Percentiles rank a stretch among this genome's conserved stretches.
Evolutionary conservation across 2,329 filamentous ascomycete species (phyloP).

Genomic region (Aspergillus ochraceus): DNA sequence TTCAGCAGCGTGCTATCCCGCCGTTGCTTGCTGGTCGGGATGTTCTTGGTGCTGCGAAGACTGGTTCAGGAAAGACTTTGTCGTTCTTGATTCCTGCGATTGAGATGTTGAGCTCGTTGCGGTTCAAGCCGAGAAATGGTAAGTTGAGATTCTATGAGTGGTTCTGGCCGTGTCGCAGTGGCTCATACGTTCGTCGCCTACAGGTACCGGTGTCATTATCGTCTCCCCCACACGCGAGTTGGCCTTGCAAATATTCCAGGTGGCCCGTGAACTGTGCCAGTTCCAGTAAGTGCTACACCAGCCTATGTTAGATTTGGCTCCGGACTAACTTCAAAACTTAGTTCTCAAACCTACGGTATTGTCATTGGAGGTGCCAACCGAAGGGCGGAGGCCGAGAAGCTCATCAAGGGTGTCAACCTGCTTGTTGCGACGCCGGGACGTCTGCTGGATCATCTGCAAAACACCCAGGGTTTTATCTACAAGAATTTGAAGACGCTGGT

Average conservation of each 20-base stretch:
- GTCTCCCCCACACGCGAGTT: conserved; percentile 92
- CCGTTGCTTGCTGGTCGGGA: conserved; percentile 86
- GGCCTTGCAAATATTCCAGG: conserved; percentile 93
- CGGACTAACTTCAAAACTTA: neutral
- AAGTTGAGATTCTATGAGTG: conserved; percentile 16
- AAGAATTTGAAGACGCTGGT: conserved; percentile 91
- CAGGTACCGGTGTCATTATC: conserved; percentile 80
- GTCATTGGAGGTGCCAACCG: conserved; percentile 94
- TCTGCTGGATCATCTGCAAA: conserved; percentile 89
- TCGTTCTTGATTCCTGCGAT: conserved; percentile 92
- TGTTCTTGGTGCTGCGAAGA: conserved; percentile 93
- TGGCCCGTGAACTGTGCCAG: conserved; percentile 86
- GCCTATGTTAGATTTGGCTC: too few relatives aligned
- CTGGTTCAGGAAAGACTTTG: conserved; percentile 91
- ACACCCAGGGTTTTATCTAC: conserved; percentile 84
- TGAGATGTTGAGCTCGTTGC: conserved; percentile 85
- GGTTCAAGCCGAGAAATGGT: conserved; percentile 92
- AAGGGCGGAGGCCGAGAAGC: conserved; percentile 88
- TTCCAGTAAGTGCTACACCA: conserved; percentile 58
- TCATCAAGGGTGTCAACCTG: conserved; percentile 90
- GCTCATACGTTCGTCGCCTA: neutral
- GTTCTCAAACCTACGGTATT: conserved; percentile 81
- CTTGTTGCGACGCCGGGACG: conserved; percentile 91
- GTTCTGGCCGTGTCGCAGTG: neutral
- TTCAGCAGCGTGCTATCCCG: conserved; percentile 84